A percentile compares a stretch with the other conserved stretches of the same genome.
Conservation (phyloP, 176 grass and related monocot genomes). For the Aegilops bicornis region DNA sequence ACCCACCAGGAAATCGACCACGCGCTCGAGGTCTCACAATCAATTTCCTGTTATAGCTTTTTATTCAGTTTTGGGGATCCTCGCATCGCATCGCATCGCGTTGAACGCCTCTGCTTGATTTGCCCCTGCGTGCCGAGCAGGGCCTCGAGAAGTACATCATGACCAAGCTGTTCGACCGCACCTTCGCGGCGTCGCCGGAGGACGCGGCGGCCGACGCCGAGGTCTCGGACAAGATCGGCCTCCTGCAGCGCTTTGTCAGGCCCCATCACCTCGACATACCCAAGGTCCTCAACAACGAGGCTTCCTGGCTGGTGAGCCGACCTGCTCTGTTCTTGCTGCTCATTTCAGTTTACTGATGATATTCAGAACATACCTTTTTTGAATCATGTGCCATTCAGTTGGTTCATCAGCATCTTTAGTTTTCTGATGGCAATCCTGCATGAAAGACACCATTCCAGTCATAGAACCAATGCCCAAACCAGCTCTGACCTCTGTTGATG, state of each 20-base stretch:
- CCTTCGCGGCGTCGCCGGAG: conserved; percentile 57
- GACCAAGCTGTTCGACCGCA: conserved; percentile 80
- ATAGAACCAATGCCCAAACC: background rate
- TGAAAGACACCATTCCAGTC: background rate
- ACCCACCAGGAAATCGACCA: conserved; percentile 73
- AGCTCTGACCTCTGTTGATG: conserved; percentile 15
- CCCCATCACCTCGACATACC: conserved; percentile 91
- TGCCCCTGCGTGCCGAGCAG: conserved; percentile 21
- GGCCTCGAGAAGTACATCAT: conserved; percentile 90
- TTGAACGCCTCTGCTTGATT: background rate
- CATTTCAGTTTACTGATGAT: background rate
- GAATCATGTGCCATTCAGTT: background rate
- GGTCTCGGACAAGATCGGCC: conserved; percentile 67
- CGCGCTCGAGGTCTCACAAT: conserved; percentile 64
- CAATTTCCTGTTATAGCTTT: background rate
- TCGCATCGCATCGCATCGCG: too few relatives aligned
- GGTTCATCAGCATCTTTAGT: background rate
- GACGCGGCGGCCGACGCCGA: conserved; percentile 48
- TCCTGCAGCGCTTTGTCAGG: conserved; percentile 83
- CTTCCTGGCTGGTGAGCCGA: conserved; percentile 67
- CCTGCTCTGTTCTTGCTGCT: background rate
- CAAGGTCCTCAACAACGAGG: conserved; percentile 68
- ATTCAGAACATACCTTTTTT: background rate
- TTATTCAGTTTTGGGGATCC: background rate
- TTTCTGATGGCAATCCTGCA: background rate